A percentile compares a stretch with the other conserved stretches of the same genome.
Evolutionary conservation across 1,284 basidiomycete species (phyloP).

Genomic region (Cerrena zonata): DNA sequence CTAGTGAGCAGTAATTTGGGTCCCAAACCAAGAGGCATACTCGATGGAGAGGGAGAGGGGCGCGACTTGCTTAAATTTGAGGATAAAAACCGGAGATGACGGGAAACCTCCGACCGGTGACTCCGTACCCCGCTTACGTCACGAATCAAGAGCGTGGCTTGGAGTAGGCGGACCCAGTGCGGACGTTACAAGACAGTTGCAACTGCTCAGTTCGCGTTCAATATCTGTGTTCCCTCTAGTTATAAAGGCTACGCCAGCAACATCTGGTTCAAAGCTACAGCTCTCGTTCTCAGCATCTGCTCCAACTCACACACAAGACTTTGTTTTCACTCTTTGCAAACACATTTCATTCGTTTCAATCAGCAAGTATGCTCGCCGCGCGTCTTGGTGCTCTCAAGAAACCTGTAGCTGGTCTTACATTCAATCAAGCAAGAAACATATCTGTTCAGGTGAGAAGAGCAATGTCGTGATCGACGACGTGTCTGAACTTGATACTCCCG

Average conservation of each 20-base stretch:
- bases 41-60: no score
- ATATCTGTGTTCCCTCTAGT: background rate
- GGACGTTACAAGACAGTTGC: no score
- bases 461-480: background rate
- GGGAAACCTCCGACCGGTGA: no score
- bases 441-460: slow-evolving; percentile 51
- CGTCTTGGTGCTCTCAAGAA: slow-evolving; percentile 25
- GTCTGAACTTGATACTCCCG: background rate
- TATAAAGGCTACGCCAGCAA: background rate
- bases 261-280: background rate
- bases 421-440: slow-evolving; percentile 36
- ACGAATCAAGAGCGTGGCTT: slow-evolving; percentile 14
- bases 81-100: no score
- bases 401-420: slow-evolving; percentile 18
- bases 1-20: no score
- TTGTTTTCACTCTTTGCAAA: slow-evolving; percentile 6
- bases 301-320: background rate
- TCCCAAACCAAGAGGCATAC: no score
- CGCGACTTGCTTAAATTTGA: no score
- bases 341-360: slow-evolving; percentile 3
- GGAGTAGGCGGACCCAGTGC: no score
- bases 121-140: slow-evolving; percentile 28
- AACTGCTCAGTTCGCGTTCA: background rate
- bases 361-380: slow-evolving; percentile 21
- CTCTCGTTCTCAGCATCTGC: background rate